Conservation (phyloP, 768 basidiomycete species). For the Leccinum aurantiacum region DNA sequence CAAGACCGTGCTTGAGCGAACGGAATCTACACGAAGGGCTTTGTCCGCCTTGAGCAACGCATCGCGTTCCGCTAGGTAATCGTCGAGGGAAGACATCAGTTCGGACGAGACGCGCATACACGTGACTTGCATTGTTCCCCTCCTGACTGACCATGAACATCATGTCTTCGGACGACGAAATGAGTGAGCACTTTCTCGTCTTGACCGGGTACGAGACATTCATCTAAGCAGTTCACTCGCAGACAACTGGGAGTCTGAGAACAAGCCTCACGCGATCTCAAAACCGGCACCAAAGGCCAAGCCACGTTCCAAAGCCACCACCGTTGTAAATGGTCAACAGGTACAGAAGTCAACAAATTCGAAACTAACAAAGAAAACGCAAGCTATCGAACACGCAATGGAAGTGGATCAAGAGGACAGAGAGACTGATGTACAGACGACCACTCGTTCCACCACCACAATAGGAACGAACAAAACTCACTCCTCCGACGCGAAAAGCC, state of each 20-base stretch:
- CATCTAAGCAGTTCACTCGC: constrained; percentile 26
- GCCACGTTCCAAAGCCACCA: constrained; percentile 10
- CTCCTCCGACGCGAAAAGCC: constrained; percentile 15
- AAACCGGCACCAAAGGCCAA: constrained; percentile 20
- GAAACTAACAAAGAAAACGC: constrained; percentile 12
- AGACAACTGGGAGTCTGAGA: constrained; percentile 23
- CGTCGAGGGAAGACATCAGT: constrained; percentile 12
- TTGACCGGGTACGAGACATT: constrained; percentile 12
- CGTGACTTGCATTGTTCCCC: constrained; percentile 7
- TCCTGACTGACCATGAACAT: constrained; percentile 3
- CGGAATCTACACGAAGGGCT: constrained; percentile 49
- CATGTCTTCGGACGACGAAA: constrained; percentile 37
- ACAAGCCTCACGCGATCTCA: not conserved
- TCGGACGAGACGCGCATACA: not conserved
- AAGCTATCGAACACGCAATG: constrained; percentile 11
- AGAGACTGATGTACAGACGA: constrained; percentile 2
- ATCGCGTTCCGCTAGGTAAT: constrained; percentile 28
- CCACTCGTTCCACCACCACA: constrained; percentile 2
- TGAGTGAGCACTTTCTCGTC: constrained; percentile 24
- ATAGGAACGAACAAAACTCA: constrained; percentile 14
- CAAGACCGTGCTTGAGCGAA: constrained; percentile 30
- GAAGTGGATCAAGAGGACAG: constrained; percentile 14
- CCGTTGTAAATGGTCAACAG: constrained; percentile 6
- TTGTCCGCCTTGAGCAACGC: constrained; percentile 43
- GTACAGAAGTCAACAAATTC: constrained; percentile 6